Base-by-base conservation (phyloP, 768 basidiomycete genomes). In the Phaeotremella skinneri region DNA sequence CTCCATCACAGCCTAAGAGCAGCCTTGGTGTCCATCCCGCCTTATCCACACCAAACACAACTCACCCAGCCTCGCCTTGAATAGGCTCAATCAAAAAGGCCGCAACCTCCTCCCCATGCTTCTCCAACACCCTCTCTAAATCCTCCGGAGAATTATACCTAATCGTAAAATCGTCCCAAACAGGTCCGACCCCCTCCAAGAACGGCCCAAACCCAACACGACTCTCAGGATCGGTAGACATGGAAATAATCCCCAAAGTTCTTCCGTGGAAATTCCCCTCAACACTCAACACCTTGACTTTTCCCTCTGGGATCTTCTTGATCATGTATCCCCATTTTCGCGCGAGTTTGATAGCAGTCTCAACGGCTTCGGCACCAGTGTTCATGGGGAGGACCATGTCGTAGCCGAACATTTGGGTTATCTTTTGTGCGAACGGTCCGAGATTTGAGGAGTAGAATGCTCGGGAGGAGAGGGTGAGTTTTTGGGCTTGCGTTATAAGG, bases 331-430 rank as follows among this genome's bases (percentile, higher is more conserved):
- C 94, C 96, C 96, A 98, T 80, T 97, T 97, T 66, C 96, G 80
- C 0, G 96, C 87, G 17, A 98, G 82, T 82, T 99, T 99, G 75
- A 99, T 78, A n/a, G 87, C 85, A 0, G 93, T 96, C 80, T 99
- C 96, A 55, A 98, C 96, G 6, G 96, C 96, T 73, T 99, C 96
- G 0, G 92, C 92, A 47, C 94, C 94, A 0, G 94, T 98, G 82
- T 99, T 99, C 92, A 98, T 96, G 23, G 94, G 93, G 7, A 98
- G 81, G 1, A 96, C 91, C 86, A 91, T 92, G 62, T 94, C 93
- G 76, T 89, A 97, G 13, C 87, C 87, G 72, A 94, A 91, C 79
- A 89, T 83, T 58, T 84, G 79, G 1, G 88, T 90, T 59, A 97
- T 81, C 76, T 85, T 83, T 79, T 89, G 82, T 0, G 92, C 91